Evolutionary conservation across 1,284 basidiomycete genomes (phyloP), one percentile per base, ranked within the genome.

Genomic region (Agaricales sp.): DNA sequence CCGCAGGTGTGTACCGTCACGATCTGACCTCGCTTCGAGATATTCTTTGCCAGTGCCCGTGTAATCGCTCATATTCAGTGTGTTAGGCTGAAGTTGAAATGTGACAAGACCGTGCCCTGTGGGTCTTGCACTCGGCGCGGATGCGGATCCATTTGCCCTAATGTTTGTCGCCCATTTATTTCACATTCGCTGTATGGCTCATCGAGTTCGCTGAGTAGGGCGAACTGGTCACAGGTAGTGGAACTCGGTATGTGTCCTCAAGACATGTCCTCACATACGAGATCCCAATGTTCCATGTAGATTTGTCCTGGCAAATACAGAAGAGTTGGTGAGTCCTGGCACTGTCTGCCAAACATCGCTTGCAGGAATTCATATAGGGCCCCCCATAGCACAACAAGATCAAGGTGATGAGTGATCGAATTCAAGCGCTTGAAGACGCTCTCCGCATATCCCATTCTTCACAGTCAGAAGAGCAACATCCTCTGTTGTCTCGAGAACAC

Each of bases 271-370:
- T 25, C 38, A n/a, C n/a, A n/a, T n/a, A n/a, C n/a, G n/a, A n/a
- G n/a, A n/a, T n/a, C n/a, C n/a, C n/a, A n/a, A 18, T 16, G 3
- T 18, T 37, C 23, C 43, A 45, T 16, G 3, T 50, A 84, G 84
- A 47, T 87, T 87, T 58, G 81, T 87, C 35, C 73, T 87, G n/a
- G 82, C 83, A 1, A 82, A 84, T 55, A 87, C 84, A 2, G 83
- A 87, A 51, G 77, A 80, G 54, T 66, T 88, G 22, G 30, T 35
- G 30, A 8, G 30, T 8, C n/a, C 30, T n/a, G 11, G 30, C 8
- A 35, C 30, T n/a, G n/a, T n/a, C n/a, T 8, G 30, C 30, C 11
- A 35, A 11, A n/a, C n/a, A n/a, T n/a, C n/a, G n/a, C n/a, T n/a
- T n/a, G n/a, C n/a, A n/a, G n/a, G n/a, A n/a, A n/a, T n/a, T n/a